A percentile compares a stretch with the other conserved stretches of the same genome.
These are phyloP conservation scores for Nicotiana paniculata DNA, from an alignment of 257 asterid species.

Conservation along the genomic window DNA sequence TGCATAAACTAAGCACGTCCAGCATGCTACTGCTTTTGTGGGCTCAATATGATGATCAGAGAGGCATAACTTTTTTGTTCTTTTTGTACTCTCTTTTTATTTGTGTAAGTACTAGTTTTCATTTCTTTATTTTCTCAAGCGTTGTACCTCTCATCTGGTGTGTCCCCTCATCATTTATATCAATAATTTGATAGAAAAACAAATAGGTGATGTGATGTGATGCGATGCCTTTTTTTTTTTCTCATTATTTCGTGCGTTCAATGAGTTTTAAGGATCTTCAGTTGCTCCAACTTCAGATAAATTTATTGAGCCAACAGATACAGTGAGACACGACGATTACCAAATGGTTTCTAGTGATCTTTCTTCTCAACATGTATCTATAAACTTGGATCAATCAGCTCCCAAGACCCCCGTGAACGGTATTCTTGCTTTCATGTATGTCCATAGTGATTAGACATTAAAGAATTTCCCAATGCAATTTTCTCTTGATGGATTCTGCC, in stretches of 20 bases:
- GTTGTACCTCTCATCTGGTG: background rate
- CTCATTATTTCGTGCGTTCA: background rate
- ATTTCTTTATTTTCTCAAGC: background rate
- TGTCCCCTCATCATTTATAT: background rate
- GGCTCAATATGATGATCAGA: background rate
- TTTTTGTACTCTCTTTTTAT: background rate
- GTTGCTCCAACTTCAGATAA: constrained; percentile 13
- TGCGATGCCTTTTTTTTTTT: background rate
- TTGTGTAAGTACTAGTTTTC: background rate
- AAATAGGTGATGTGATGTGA: background rate
- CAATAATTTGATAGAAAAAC: background rate
- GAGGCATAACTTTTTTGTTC: background rate
- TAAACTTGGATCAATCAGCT: background rate
- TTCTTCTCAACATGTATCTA: constrained; percentile 13
- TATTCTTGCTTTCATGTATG: background rate
- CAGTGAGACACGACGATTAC: background rate
- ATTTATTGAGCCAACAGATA: background rate
- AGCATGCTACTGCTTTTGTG: background rate
- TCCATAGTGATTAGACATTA: background rate
- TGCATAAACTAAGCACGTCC: background rate
- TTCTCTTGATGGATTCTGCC: background rate
- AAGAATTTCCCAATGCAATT: background rate
- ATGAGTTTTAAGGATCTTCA: constrained; percentile 9
- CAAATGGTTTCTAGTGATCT: constrained; percentile 9
- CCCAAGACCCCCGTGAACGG: constrained; percentile 20